These are phyloP conservation scores for Alliaria petiolata DNA, from an alignment of 345 rosid genomes.

Conservation along the genomic window DNA sequence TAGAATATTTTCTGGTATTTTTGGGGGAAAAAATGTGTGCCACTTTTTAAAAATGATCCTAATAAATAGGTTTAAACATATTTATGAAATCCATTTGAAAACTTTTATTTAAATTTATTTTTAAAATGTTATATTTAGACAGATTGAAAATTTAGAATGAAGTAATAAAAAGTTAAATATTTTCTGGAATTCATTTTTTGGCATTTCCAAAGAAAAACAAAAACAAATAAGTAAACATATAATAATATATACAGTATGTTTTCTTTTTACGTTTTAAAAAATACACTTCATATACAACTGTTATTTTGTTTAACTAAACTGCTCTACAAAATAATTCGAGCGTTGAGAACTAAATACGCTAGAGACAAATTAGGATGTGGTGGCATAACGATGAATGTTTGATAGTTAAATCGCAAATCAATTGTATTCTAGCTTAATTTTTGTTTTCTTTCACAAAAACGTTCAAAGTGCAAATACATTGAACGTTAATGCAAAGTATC, in stretches of 20 bases:
- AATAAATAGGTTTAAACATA: not conserved
- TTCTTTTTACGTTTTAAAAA: not conserved
- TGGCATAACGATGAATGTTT: not conserved
- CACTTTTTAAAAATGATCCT: not conserved
- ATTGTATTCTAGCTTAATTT: not conserved
- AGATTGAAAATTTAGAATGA: not conserved
- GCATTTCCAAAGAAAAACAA: not conserved
- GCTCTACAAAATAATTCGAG: not conserved
- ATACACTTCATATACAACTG: not conserved
- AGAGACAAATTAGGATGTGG: slow-evolving; percentile 6
- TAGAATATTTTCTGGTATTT: not conserved
- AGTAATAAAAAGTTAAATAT: not conserved
- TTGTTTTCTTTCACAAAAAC: not conserved
- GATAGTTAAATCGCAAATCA: not conserved
- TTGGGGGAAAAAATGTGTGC: not conserved
- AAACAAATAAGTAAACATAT: not conserved
- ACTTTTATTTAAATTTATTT: not conserved
- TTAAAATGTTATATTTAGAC: not conserved
- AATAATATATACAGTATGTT: not conserved
- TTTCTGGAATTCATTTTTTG: not conserved
- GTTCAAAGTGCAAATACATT: not conserved
- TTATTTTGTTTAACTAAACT: not conserved
- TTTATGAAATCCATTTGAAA: not conserved
- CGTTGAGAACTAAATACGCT: slow-evolving; percentile 8
- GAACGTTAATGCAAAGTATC: not conserved